Conservation (phyloP, 2,329 filamentous ascomycete species). For the Claviceps paspali region DNA sequence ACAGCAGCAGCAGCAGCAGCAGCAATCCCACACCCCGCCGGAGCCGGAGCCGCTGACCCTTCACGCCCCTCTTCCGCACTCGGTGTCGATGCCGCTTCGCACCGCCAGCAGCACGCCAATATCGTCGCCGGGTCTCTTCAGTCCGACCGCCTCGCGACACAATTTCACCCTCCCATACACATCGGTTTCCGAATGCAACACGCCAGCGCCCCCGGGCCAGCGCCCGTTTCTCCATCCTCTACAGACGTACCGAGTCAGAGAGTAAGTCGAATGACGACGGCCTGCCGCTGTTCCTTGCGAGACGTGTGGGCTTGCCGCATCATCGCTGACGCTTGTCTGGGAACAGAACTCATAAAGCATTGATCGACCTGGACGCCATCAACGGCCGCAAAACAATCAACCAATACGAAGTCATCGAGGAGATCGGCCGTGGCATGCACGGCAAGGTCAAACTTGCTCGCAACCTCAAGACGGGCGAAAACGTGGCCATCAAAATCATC, state of each 20-base stretch:
- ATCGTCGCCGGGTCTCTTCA: constrained; percentile 48
- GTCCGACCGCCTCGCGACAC: constrained; percentile 29
- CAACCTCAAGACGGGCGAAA: constrained; percentile 57
- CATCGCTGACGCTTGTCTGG: no score
- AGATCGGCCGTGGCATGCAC: constrained; percentile 89
- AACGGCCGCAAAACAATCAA: constrained; percentile 95
- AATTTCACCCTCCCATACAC: constrained; percentile 22
- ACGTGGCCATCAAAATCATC: constrained; percentile 97
- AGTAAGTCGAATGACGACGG: constrained; percentile 47
- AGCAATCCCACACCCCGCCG: neutral
- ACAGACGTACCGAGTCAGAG: constrained; percentile 59
- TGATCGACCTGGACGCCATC: constrained; percentile 75
- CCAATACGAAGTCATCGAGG: constrained; percentile 91
- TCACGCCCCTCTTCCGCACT: constrained; percentile 18
- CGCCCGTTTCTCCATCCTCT: constrained; percentile 55
- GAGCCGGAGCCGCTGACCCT: constrained; percentile 13
- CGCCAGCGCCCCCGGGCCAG: constrained; percentile 30
- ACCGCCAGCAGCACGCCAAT: constrained; percentile 41
- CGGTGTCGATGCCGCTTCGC: constrained; percentile 27
- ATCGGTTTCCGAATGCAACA: constrained; percentile 37
- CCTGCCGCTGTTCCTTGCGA: no score
- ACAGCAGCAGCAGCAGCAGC: constrained; percentile 4
- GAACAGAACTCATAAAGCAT: constrained; percentile 81
- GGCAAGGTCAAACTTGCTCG: constrained; percentile 94
- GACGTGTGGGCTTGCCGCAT: no score